phyloP scores from a whole-genome alignment of 2,329 filamentous ascomycete genomes.

The Xylariaceae sp. region DNA sequence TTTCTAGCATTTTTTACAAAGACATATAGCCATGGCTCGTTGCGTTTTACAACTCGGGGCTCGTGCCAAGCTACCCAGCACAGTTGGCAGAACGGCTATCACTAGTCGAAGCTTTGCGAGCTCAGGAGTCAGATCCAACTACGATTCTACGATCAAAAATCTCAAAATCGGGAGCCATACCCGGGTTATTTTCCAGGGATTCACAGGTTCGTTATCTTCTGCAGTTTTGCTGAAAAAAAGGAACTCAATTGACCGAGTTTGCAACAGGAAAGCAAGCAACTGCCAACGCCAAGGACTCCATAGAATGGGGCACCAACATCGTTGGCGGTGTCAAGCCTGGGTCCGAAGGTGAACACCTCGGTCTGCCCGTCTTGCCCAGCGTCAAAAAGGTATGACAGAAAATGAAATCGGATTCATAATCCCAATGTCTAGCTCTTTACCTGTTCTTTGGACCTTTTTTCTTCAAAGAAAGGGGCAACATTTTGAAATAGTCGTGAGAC shows the following conservation, averaged over 20 bases:
- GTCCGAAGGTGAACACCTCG: constrained; percentile 64
- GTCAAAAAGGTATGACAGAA: constrained; percentile 47
- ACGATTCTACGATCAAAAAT: constrained; percentile 34
- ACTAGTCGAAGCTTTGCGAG: constrained; percentile 23
- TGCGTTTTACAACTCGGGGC: neutral
- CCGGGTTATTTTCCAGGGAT: constrained; percentile 40
- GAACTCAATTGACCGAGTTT: constrained; percentile 3
- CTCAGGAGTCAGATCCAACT: constrained; percentile 20
- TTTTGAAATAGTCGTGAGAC: neutral
- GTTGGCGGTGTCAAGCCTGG: constrained; percentile 73
- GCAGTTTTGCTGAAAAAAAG: neutral
- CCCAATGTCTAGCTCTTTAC: neutral
- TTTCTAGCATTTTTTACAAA: neutral
- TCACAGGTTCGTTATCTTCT: constrained; percentile 30
- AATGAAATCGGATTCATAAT: neutral
- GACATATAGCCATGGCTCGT: constrained; percentile 6
- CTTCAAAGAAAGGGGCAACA: neutral
- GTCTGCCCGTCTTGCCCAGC: constrained; percentile 64
- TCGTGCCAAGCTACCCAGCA: constrained; percentile 9
- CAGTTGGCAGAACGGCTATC: neutral
- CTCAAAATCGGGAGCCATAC: constrained; percentile 38
- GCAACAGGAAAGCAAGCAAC: constrained; percentile 50
- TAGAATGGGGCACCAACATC: constrained; percentile 74
- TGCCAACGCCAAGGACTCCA: constrained; percentile 68
- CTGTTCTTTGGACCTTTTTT: neutral